Base-by-base conservation (phyloP, 2,329 filamentous ascomycete species). In the Lanzia echinophila region DNA sequence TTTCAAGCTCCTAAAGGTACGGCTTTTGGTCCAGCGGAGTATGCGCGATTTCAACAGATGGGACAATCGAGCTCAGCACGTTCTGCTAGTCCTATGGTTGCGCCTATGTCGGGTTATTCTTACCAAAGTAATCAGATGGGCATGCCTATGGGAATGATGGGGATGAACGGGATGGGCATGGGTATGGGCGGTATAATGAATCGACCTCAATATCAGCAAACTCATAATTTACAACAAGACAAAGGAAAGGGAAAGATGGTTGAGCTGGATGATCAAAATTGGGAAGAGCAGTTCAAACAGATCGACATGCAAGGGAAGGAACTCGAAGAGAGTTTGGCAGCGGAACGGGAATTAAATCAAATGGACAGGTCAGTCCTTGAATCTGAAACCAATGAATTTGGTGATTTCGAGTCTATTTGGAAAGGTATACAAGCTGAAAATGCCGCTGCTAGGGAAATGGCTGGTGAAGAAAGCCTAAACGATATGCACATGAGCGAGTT, bases 261-360 rank as follows among this genome's bases (percentile, higher is more conserved):
- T 12, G 94, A 97, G 73, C 80, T 97, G 22, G 90, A 96, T 68
- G 92, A 99, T 63, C 77, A 86, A 66, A 87, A 95, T 67, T 97
- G 94, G 94, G 92, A 97, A 72, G 89, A 90, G 64, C 90, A 97
- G 70, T 99, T 99, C 70, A 88, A 90, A 54, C 83, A 94, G 71
- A 84, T 96, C 68, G 89, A 92, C 68, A 73, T 86, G 58, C 76
- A 84, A 58, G 67, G 73, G 51, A 69, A 79, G 48, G 69, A 76
- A 58, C 70, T 77, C 54, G 69, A 75, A 53, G 61, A 73, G 65
- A 43, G 63, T 61, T 13, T 68, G 34, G 44, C 67, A 59, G 65
- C 66, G 60, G 60, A 73, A 53, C 48, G 81, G 57, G 91, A 97
- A 75, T 79, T 97, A 63, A 85, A 96, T 72, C 81, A 90, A 71